A percentile compares a stretch with the other conserved stretches of the same genome.
Conservation (phyloP, 805 yeast genomes). For the Torulaspora quercuum region DNA sequence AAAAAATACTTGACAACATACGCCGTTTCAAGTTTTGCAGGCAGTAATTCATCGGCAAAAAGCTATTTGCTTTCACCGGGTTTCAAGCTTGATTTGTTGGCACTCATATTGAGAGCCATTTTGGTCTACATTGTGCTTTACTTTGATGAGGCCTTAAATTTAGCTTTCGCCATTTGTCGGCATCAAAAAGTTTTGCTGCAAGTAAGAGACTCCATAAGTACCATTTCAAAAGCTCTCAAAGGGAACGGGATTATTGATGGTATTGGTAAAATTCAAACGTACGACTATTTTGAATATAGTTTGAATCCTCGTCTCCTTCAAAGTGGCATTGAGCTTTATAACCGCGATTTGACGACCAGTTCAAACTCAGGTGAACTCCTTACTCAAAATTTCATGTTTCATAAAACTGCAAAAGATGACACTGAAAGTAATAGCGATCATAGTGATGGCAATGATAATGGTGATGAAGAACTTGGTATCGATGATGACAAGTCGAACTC, state of each 20-base stretch:
- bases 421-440: constrained; percentile 6
- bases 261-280: constrained; percentile 6
- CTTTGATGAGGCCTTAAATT: constrained; percentile 51
- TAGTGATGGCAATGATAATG: constrained; percentile 5
- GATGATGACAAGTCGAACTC: background rate
- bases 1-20: constrained; percentile 28
- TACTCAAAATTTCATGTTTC: constrained; percentile 8
- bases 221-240: constrained; percentile 21
- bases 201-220: constrained; percentile 24
- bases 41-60: constrained; percentile 4
- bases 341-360: constrained; percentile 2
- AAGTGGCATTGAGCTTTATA: constrained; percentile 3
- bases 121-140: constrained; percentile 50
- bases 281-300: constrained; percentile 18
- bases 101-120: constrained; percentile 55
- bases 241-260: constrained; percentile 8
- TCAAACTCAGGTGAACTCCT: constrained; percentile 5
- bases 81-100: constrained; percentile 52
- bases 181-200: constrained; percentile 37
- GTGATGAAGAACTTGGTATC: background rate
- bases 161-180: constrained; percentile 47
- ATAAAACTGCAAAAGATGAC: constrained; percentile 1
- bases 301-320: constrained; percentile 11
- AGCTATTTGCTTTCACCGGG: constrained; percentile 28
- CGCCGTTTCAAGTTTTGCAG: constrained; percentile 10